Evolutionary conservation across 768 basidiomycete species (phyloP).

Genomic region (Boletus sp.): DNA sequence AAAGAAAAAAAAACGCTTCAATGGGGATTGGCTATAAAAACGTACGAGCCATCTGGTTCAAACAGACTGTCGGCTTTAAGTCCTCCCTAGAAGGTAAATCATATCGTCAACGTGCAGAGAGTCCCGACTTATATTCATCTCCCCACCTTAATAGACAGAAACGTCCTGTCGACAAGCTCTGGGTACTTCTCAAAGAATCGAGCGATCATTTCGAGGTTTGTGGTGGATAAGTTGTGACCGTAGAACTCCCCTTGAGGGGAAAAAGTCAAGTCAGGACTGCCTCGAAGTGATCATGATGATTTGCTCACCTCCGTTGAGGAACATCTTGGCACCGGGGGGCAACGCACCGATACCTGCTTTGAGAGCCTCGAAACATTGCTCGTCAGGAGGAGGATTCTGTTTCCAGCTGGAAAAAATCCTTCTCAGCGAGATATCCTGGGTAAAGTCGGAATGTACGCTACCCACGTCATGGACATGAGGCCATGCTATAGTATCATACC

Average conservation of each 20-base stretch:
- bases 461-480: conserved; percentile 56
- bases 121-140: neutral
- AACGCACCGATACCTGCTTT: conserved; percentile 45
- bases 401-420: conserved; percentile 34
- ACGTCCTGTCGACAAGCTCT: conserved; percentile 32
- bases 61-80: neutral
- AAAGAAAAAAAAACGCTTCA: neutral
- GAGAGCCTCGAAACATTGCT: conserved; percentile 60
- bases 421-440: neutral
- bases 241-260: conserved; percentile 54
- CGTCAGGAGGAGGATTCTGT: conserved; percentile 46
- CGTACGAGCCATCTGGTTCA: conserved; percentile 29
- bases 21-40: neutral
- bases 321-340: conserved; percentile 43
- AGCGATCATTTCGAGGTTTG: conserved; percentile 48
- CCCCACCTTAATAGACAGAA: conserved; percentile 35
- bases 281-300: neutral
- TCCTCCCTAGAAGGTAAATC: conserved; percentile 7
- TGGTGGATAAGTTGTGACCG: conserved; percentile 36
- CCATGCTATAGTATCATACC: conserved; percentile 35
- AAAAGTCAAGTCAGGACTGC: neutral
- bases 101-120: neutral
- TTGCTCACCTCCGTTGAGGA: conserved; percentile 47
- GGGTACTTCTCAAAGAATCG: conserved; percentile 47
- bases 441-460: neutral